Evolutionary conservation across 495 filamentous ascomycete species (phyloP).

Genomic region (Trichoderma reesei): DNA sequence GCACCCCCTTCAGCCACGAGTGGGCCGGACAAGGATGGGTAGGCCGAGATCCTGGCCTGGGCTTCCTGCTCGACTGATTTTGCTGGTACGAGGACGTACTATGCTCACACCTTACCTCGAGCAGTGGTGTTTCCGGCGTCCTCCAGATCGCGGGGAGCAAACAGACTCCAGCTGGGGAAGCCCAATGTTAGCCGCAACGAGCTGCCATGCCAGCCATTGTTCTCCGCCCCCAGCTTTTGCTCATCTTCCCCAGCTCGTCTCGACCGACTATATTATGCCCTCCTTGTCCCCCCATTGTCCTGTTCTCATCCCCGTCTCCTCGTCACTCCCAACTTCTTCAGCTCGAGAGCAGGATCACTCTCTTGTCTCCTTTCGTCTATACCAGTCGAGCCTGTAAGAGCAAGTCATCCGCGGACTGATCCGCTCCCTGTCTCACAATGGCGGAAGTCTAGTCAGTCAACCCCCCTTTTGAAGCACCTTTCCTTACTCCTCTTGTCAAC

Average conservation of each 20-base stretch:
- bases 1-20: neutral
- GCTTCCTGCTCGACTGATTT: neutral
- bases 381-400: neutral
- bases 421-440: neutral
- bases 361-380: neutral
- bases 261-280: neutral
- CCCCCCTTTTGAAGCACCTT: neutral
- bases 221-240: conserved; percentile 1
- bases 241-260: neutral
- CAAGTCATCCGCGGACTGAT: neutral
- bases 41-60: neutral
- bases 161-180: neutral
- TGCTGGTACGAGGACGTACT: neutral
- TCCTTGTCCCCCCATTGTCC: neutral
- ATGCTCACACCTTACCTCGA: neutral
- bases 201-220: neutral
- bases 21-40: neutral
- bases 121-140: neutral
- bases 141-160: neutral
- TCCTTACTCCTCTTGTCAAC: neutral
- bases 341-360: neutral
- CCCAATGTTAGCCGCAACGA: neutral
- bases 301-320: neutral
- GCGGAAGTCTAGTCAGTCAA: neutral
- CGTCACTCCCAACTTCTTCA: neutral